These are phyloP conservation scores for Penicillium paradoxum DNA, from an alignment of 495 filamentous ascomycete species.

Conservation along the genomic window DNA sequence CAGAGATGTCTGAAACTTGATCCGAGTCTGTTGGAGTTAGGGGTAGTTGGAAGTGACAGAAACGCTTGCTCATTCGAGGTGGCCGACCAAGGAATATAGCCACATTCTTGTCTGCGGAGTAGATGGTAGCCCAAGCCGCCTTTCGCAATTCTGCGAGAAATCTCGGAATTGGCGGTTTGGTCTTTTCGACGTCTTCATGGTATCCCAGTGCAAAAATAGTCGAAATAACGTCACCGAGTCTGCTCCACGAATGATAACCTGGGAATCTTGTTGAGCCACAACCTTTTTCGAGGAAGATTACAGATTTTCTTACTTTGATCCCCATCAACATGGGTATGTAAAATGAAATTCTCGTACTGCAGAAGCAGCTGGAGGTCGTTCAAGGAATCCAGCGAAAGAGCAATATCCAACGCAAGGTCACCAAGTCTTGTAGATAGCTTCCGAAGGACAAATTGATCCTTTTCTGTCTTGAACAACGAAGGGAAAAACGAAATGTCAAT, in stretches of 20 bases:
- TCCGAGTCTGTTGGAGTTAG: slow-evolving; percentile 6
- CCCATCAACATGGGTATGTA: slow-evolving; percentile 40
- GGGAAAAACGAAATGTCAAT: slow-evolving; percentile 33
- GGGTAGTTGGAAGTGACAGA: slow-evolving; percentile 38
- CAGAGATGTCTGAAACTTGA: slow-evolving; percentile 5
- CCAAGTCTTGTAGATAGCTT: slow-evolving; percentile 26
- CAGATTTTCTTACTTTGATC: slow-evolving; percentile 34
- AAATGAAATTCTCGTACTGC: slow-evolving; percentile 44
- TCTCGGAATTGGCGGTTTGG: slow-evolving; percentile 22
- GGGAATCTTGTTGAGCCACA: neutral
- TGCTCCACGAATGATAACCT: slow-evolving; percentile 43
- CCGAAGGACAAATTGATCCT: slow-evolving; percentile 24
- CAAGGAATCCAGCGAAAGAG: slow-evolving; percentile 37
- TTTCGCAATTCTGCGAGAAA: slow-evolving; percentile 37
- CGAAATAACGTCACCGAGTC: slow-evolving; percentile 36
- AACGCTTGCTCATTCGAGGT: slow-evolving; percentile 38
- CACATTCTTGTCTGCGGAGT: slow-evolving; percentile 42
- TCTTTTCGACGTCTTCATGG: slow-evolving; percentile 36
- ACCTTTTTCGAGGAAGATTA: neutral
- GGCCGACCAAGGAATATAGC: slow-evolving; percentile 42
- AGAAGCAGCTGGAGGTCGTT: slow-evolving; percentile 41
- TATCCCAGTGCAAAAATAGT: slow-evolving; percentile 42
- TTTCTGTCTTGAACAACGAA: slow-evolving; percentile 25
- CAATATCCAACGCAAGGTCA: slow-evolving; percentile 33
- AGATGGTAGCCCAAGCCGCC: slow-evolving; percentile 34